Evolutionary conservation across 2,329 filamentous ascomycete genomes (phyloP).

Genomic region (Lecanosticta acicola): DNA sequence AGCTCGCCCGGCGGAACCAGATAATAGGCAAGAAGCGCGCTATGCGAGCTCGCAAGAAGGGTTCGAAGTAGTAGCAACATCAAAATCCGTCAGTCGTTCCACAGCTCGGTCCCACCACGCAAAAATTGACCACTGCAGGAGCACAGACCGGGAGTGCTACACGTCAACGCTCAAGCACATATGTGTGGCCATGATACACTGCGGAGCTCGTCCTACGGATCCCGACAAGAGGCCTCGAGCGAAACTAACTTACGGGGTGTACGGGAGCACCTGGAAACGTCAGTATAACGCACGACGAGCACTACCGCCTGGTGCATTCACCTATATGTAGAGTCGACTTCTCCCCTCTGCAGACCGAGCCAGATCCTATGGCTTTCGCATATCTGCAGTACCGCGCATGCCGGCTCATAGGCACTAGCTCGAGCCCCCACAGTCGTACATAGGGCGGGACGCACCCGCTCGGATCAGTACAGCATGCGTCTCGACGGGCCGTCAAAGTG

Average conservation of each 20-base stretch:
- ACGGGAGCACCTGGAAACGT: too few species aligned
- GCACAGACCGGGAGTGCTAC: slow-evolving; percentile 9
- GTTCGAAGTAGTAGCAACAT: slow-evolving; percentile 15
- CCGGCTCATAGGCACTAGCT: too few species aligned
- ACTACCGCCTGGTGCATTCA: too few species aligned
- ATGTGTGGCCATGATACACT: not conserved
- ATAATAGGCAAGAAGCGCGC: slow-evolving; percentile 82
- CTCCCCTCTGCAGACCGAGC: not conserved
- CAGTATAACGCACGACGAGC: too few species aligned
- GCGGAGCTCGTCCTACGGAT: not conserved
- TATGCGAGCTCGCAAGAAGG: slow-evolving; percentile 47
- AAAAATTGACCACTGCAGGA: slow-evolving; percentile 6
- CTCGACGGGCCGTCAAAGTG: not conserved
- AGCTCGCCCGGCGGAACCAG: slow-evolving; percentile 59
- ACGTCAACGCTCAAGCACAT: slow-evolving; percentile 15
- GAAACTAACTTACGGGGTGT: too few species aligned
- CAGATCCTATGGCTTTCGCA: not conserved
- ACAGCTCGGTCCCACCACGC: slow-evolving; percentile 11
- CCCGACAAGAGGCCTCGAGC: not conserved
- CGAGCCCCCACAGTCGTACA: not conserved
- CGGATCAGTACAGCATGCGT: not conserved
- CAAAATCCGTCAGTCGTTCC: slow-evolving; percentile 9
- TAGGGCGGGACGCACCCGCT: not conserved
- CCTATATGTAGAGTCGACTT: too few species aligned
- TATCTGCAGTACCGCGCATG: not conserved